Percentiles rank a stretch among this genome's conserved stretches.
These are phyloP conservation scores for Henckelia pumila DNA, from an alignment of 257 asterid genomes.

Conservation along the genomic window DNA sequence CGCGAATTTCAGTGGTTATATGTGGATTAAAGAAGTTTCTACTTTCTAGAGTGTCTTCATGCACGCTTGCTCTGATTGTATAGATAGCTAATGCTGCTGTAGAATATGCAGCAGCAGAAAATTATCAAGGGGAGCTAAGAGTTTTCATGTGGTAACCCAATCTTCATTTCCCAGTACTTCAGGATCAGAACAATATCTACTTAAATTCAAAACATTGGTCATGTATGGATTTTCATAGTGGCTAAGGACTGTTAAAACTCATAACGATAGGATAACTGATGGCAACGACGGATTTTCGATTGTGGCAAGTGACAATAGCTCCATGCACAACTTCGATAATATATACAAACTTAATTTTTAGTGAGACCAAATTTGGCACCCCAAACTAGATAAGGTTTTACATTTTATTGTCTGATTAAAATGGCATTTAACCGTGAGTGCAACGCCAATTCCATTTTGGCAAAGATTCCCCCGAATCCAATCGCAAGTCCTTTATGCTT, in stretches of 20 bases:
- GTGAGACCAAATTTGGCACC: constrained; percentile 14
- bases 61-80: too few species aligned
- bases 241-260: background rate
- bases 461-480: constrained; percentile 33
- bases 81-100: too few species aligned
- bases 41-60: too few species aligned
- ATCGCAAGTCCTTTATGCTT: constrained; percentile 39
- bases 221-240: background rate
- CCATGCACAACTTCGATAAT: background rate
- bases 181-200: too few species aligned
- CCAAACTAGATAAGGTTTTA: constrained; percentile 11
- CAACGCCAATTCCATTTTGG: constrained; percentile 27
- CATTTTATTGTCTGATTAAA: constrained; percentile 28
- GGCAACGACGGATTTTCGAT: background rate
- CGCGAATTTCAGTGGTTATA: too few species aligned
- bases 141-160: too few species aligned
- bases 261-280: background rate
- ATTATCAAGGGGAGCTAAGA: too few species aligned
- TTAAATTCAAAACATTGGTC: too few species aligned
- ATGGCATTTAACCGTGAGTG: constrained; percentile 21
- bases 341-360: constrained; percentile 5
- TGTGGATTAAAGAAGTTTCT: too few species aligned
- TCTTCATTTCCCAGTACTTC: too few species aligned
- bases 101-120: too few species aligned
- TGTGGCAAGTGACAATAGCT: background rate